phyloP scores from a whole-genome alignment of 305 asterid genomes.

The Ajuga reptans region DNA sequence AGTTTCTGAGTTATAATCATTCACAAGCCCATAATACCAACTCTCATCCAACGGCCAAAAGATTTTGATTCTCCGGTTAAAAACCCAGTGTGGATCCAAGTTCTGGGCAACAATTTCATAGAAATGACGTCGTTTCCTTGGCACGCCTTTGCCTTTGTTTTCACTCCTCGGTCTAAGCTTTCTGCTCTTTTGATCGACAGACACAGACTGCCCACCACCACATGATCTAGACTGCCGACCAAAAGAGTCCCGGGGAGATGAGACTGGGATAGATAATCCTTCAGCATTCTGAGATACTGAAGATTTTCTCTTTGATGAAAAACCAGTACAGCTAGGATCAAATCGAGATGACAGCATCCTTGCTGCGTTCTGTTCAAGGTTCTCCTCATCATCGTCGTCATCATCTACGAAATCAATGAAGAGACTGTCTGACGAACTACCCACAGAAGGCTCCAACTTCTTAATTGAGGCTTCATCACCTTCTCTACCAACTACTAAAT shows the following conservation, averaged over 20 bases:
- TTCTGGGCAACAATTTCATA: constrained; percentile 59
- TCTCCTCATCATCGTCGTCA: constrained; percentile 85
- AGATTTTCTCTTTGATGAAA: constrained; percentile 47
- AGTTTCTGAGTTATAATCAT: constrained; percentile 66
- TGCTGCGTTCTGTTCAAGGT: constrained; percentile 98
- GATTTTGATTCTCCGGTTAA: constrained; percentile 71
- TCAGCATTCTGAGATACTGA: constrained; percentile 41
- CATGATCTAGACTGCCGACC: constrained; percentile 36
- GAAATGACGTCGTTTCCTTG: constrained; percentile 93
- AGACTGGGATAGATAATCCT: constrained; percentile 37
- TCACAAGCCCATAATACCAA: constrained; percentile 87
- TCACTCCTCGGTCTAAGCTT: constrained; percentile 71
- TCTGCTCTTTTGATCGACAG: constrained; percentile 52
- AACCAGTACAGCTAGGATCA: constrained; percentile 94
- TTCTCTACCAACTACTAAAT: constrained; percentile 28
- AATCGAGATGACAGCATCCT: constrained; percentile 98
- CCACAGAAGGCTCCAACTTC: constrained; percentile 49
- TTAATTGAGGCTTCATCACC: constrained; percentile 32
- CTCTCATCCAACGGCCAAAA: constrained; percentile 95
- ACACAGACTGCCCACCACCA: constrained; percentile 41
- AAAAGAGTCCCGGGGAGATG: constrained; percentile 44
- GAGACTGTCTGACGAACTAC: constrained; percentile 36
- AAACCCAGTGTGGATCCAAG: constrained; percentile 67
- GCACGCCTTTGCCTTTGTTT: constrained; percentile 42
- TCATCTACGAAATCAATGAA: constrained; percentile 49